Percentiles rank a stretch among this genome's conserved stretches.
These are phyloP conservation scores for Termitomyces sp. DNA, from an alignment of 768 basidiomycete genomes.

Conservation along the genomic window DNA sequence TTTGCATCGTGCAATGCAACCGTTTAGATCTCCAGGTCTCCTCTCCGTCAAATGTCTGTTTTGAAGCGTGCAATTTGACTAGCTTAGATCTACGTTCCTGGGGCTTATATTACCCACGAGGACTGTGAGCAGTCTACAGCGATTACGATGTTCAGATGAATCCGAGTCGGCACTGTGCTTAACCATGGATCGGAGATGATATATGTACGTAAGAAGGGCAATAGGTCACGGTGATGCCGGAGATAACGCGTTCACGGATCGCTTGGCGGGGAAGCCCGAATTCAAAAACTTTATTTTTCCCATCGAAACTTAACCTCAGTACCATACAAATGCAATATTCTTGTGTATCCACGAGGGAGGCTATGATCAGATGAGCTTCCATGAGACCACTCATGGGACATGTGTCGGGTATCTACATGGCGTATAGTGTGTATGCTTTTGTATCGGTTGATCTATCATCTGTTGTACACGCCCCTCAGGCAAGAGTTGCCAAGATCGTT, in stretches of 20 bases:
- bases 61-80: not conserved
- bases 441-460: too few relatives aligned
- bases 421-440: too few relatives aligned
- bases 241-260: constrained; percentile 10
- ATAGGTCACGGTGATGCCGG: constrained; percentile 6
- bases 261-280: constrained; percentile 1
- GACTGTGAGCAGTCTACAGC: too few relatives aligned
- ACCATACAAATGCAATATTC: not conserved
- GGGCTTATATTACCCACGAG: not conserved
- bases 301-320: not conserved
- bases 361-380: constrained; percentile 8
- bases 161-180: not conserved
- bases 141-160: not conserved
- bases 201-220: not conserved
- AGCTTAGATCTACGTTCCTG: not conserved
- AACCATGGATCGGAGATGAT: not conserved
- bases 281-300: constrained; percentile 14
- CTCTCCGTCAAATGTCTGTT: not conserved
- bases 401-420: not conserved
- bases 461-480: not conserved
- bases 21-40: not conserved
- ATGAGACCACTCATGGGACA: constrained; percentile 9
- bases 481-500: constrained; percentile 7
- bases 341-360: not conserved
- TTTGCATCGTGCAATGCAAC: not conserved